phyloP scores from a whole-genome alignment of 176 grass and related monocot species.

The Dactylis glomerata region DNA sequence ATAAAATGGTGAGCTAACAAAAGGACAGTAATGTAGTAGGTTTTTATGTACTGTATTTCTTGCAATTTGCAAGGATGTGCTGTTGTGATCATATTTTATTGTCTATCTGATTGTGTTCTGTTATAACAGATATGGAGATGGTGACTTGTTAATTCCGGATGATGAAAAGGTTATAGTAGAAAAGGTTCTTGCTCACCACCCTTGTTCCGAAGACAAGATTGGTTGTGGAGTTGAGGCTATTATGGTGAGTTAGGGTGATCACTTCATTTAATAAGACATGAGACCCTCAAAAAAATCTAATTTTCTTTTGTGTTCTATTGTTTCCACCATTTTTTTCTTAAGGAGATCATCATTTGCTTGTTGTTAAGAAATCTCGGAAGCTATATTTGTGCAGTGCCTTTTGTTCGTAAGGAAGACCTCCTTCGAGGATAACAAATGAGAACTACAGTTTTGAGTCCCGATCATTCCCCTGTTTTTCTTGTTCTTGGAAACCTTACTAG shows the following conservation, averaged over 20 bases:
- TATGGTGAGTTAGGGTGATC: conserved; percentile 53
- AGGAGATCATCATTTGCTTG: conserved; percentile 1
- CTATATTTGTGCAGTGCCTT: not conserved
- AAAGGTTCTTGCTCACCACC: conserved; percentile 85
- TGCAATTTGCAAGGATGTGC: not conserved
- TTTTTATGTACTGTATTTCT: not conserved
- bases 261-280: not conserved
- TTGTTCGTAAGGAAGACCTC: conserved; percentile 2
- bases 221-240: conserved; percentile 81
- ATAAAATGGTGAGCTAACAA: not conserved
- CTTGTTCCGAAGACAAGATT: conserved; percentile 68
- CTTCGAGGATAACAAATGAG: not conserved
- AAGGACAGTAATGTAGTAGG: not conserved
- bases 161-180: conserved; percentile 59
- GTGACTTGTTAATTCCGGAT: conserved; percentile 38
- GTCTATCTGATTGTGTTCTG: not conserved
- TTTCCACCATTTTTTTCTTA: not conserved
- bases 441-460: not conserved
- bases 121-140: conserved; percentile 64
- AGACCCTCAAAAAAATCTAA: not conserved
- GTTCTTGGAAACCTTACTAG: not conserved
- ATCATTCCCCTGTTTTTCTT: not conserved
- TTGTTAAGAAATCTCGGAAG: not conserved
- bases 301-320: not conserved
- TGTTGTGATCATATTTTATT: not conserved